Evolutionary conservation across 2,329 filamentous ascomycete species (phyloP).

Genomic region (Aspergillus tanneri): DNA sequence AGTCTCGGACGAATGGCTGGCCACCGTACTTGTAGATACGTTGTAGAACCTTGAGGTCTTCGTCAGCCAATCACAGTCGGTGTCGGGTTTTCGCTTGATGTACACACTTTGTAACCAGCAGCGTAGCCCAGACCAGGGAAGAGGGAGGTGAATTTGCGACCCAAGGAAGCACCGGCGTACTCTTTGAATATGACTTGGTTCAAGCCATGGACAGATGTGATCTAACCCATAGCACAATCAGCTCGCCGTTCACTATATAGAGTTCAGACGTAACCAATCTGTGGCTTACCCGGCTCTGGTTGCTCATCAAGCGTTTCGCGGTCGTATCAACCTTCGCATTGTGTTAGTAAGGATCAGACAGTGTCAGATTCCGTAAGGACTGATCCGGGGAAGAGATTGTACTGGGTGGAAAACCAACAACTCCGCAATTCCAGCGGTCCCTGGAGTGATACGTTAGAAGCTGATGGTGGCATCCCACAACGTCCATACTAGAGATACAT

Average conservation of each 20-base stretch:
- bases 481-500: slow-evolving; percentile 25
- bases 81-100: background rate
- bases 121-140: slow-evolving; percentile 98
- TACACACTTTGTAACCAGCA: slow-evolving; percentile 82
- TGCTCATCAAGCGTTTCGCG: slow-evolving; percentile 98
- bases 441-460: slow-evolving; percentile 48
- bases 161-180: slow-evolving; percentile 68
- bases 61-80: slow-evolving; percentile 19
- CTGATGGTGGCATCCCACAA: slow-evolving; percentile 7
- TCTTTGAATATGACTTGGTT: slow-evolving; percentile 95
- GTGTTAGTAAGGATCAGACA: slow-evolving; percentile 22
- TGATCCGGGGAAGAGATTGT: slow-evolving; percentile 32
- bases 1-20: slow-evolving; percentile 92
- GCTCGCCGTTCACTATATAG: slow-evolving; percentile 2
- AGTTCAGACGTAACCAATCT: background rate
- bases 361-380: background rate
- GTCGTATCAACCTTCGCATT: slow-evolving; percentile 81
- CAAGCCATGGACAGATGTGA: slow-evolving; percentile 62
- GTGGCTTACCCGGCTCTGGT: slow-evolving; percentile 68
- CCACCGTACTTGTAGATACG: slow-evolving; percentile 98
- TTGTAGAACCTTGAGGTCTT: slow-evolving; percentile 67
- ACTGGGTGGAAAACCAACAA: slow-evolving; percentile 90
- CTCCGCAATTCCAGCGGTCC: slow-evolving; percentile 89
- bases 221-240: slow-evolving; percentile 42
- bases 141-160: slow-evolving; percentile 84